phyloP scores from a whole-genome alignment of 768 basidiomycete genomes.

The Suillus discolor region DNA sequence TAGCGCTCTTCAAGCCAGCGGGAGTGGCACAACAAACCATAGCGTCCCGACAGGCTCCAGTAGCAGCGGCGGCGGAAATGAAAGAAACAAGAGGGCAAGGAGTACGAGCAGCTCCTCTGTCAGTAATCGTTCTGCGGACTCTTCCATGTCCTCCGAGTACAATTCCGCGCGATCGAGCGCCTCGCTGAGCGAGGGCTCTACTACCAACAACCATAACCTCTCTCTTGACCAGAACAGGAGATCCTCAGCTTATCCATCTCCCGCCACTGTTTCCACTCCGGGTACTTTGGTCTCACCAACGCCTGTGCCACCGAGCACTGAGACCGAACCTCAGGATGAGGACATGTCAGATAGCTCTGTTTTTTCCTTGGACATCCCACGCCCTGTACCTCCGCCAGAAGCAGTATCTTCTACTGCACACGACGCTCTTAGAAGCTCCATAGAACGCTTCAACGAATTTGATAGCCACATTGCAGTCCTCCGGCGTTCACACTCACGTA shows the following conservation, averaged over 20 bases:
- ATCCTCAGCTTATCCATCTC: conserved; percentile 22
- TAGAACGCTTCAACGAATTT: conserved; percentile 57
- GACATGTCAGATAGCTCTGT: conserved; percentile 50
- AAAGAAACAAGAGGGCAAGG: conserved; percentile 60
- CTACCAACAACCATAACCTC: conserved; percentile 18
- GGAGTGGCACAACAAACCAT: conserved; percentile 25
- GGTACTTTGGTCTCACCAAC: conserved; percentile 27
- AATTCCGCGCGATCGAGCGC: conserved; percentile 36
- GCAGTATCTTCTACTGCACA: conserved; percentile 25
- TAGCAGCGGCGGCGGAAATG: conserved; percentile 41
- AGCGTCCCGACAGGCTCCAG: conserved; percentile 15
- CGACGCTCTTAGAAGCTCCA: conserved; percentile 44
- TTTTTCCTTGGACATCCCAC: conserved; percentile 26
- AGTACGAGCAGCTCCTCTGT: conserved; percentile 52
- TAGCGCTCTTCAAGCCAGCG: conserved; percentile 25
- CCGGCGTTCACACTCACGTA: conserved; percentile 40
- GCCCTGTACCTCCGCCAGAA: conserved; percentile 17
- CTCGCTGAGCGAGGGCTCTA: conserved; percentile 30
- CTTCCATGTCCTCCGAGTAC: conserved; percentile 40
- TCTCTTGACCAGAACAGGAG: conserved; percentile 9
- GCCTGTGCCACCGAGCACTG: conserved; percentile 45
- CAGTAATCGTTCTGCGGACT: conserved; percentile 34
- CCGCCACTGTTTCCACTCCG: conserved; percentile 18
- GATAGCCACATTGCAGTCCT: conserved; percentile 54
- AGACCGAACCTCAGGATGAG: conserved; percentile 45